Base-by-base conservation (phyloP, 306 rosid species). In the Castanopsis chinensis region DNA sequence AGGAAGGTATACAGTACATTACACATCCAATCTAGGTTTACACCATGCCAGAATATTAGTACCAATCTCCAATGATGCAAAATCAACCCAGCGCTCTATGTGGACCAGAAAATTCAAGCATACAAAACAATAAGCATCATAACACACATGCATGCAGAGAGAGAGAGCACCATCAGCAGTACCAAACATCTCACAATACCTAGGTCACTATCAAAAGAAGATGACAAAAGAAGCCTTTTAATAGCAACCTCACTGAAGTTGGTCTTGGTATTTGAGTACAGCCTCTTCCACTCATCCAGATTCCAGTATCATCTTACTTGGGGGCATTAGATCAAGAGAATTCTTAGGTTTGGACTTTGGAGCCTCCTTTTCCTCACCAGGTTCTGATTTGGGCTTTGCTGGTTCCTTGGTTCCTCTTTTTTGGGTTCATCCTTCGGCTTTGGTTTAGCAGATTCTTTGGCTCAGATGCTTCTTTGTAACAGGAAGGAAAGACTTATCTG, bases 341-440 rank as follows among this genome's bases (percentile, higher is more conserved):
- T 94, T 94, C 81, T 94, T 94, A 76, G 94, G 84, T 70, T 92
- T 94, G 70, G 98, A 96, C 90, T 89, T 91, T 27, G 98, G 97
- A 41, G 97, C 97, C 81, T 85, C 92, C 43, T 6, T 9, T 71
- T 84, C 92, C 82, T 41, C 85, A 19, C 56, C 81, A 6, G 85
- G 88, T 76, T 82, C 91, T 65, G 71, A 84, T 9, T 76, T 83
- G 43, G 90, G 81, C 80, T 83, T 88, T 45, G 73, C 87, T 2
- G 79, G 45, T 45, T 82, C 83, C 76, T 27, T n/a, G n/a, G n/a
- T n/a, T n/a, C n/a, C n/a, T n/a, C 89, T 25, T 88, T 88, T 69
- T 84, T 80, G 45, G 79, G 90, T 70, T 88, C 97, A 13, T 84
- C 92, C 82, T 86, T 89, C 25, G 74, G 52, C 77, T 91, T 92